Evolutionary conservation across 345 rosid genomes (phyloP).

Genomic region (Brassica nigra): DNA sequence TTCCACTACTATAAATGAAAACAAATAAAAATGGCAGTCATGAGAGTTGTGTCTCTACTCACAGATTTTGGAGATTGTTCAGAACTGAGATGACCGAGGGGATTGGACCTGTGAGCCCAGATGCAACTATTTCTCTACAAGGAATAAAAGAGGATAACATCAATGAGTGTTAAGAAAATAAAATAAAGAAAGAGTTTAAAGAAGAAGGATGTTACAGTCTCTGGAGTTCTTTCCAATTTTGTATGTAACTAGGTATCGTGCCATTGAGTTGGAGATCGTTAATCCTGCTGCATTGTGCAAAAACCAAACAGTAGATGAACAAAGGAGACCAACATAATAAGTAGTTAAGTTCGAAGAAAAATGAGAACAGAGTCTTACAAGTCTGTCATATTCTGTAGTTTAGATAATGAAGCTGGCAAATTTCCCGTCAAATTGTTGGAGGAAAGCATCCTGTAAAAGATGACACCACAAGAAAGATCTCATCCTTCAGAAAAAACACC

Average conservation of each 20-base stretch:
- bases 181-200: not conserved
- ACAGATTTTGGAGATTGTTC: slow-evolving; percentile 45
- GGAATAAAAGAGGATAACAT: slow-evolving; percentile 1
- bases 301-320: slow-evolving; percentile 33
- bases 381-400: slow-evolving; percentile 50
- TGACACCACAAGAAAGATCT: not conserved
- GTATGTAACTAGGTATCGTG: slow-evolving; percentile 51
- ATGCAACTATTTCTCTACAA: slow-evolving; percentile 59
- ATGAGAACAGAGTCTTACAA: slow-evolving; percentile 43
- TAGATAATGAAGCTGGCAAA: slow-evolving; percentile 48
- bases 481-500: slow-evolving; percentile 2
- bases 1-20: slow-evolving; percentile 2
- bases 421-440: slow-evolving; percentile 59
- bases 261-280: slow-evolving; percentile 66
- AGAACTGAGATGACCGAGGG: slow-evolving; percentile 48
- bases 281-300: slow-evolving; percentile 55
- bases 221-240: slow-evolving; percentile 49
- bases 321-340: not conserved
- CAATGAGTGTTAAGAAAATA: slow-evolving; percentile 2
- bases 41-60: slow-evolving; percentile 41
- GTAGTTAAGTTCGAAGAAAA: not conserved
- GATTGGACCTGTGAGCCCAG: slow-evolving; percentile 65
- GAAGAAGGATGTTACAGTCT: slow-evolving; percentile 51
- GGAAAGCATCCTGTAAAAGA: slow-evolving; percentile 54
- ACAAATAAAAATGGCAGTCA: not conserved